These are phyloP conservation scores for Chytridiales sp. DNA, from an alignment of 371 early-diverging fungal species.

Conservation along the genomic window DNA sequence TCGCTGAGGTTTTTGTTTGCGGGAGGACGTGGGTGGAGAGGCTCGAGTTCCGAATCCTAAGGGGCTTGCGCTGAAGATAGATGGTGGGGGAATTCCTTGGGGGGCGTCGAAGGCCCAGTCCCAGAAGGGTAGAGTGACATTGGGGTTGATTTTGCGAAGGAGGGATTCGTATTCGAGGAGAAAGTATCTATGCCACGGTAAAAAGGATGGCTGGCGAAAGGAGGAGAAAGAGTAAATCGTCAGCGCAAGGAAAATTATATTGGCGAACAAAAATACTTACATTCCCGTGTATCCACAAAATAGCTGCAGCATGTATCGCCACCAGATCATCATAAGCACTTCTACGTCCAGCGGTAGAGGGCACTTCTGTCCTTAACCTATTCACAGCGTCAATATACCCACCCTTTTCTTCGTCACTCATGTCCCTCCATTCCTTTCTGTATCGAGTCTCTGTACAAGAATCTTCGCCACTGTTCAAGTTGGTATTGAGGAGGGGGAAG, in stretches of 20 bases:
- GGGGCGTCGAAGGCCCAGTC: constrained; percentile 45
- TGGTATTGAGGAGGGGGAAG: neutral
- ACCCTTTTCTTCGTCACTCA: constrained; percentile 19
- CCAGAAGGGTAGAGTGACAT: constrained; percentile 56
- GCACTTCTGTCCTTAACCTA: constrained; percentile 9
- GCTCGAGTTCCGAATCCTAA: constrained; percentile 24
- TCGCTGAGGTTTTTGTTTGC: constrained; percentile 7
- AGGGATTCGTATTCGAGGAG: constrained; percentile 34
- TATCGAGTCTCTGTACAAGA: neutral
- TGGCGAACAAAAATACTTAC: constrained; percentile 11
- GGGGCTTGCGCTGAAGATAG: constrained; percentile 13
- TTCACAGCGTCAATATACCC: constrained; percentile 24
- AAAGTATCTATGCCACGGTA: constrained; percentile 50
- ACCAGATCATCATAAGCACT: constrained; percentile 30
- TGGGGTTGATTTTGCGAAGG: constrained; percentile 40
- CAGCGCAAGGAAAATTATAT: neutral
- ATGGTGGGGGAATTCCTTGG: constrained; percentile 11
- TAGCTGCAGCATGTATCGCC: constrained; percentile 25
- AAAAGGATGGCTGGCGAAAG: constrained; percentile 28
- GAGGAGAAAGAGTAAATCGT: neutral
- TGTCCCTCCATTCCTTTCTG: constrained; percentile 40
- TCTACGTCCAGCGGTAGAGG: constrained; percentile 24
- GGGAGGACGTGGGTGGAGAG: too few relatives aligned
- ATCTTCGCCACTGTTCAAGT: too few relatives aligned
- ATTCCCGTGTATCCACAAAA: constrained; percentile 21